Evolutionary conservation across 805 yeast species (phyloP), one percentile per base, ranked within the genome.

Genomic region (Spathaspora boniae): DNA sequence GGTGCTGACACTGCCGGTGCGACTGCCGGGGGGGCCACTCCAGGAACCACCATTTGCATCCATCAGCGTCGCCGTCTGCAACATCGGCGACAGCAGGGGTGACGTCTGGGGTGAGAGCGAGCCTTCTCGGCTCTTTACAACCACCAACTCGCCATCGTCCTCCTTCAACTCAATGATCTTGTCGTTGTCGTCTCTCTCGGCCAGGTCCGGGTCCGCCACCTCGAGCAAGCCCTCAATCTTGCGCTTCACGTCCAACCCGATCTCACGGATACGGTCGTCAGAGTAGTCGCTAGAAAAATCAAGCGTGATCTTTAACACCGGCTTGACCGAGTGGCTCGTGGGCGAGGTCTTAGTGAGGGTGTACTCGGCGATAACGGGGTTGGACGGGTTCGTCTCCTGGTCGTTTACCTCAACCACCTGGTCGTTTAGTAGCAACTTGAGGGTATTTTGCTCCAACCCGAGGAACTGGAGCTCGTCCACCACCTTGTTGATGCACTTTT

Each of bases 401-500:
- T 59, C 57, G 33, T 53, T 50, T 14, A 66, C 44, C 46, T 65
- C 72, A 8, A 61, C 50, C 4, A 60, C 44, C 15, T 52, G 39
- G 14, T 45, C 31, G 16, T 44, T 48, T n/a, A 68, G 41, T 6
- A 67, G 41, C 12, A 67, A 50, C 40, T 65, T 65, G 43, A 53
- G 45, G 27, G 58, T 67, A 18, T 76, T 70, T 39, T 66, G 69
- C 26, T 72, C 68, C 16, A 82, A 55, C 0, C 89, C 89, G 22
- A 78, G 52, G n/a, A 56, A 53, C 29, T 70, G 67, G 28, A 84
- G 67, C 56, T 83, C 91, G 21, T 65, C 59, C 11, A 82, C 88
- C 11, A 83, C 84, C 40, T 65, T 68, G 40, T 74, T 73, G 40
- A 83, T 81, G 38, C 78, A 69, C 51, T 83, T 84, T 51, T 83